A percentile compares a stretch with the other conserved stretches of the same genome.
phyloP scores from a whole-genome alignment of 306 rosid species.

The Elaeagnus macrophylla region DNA sequence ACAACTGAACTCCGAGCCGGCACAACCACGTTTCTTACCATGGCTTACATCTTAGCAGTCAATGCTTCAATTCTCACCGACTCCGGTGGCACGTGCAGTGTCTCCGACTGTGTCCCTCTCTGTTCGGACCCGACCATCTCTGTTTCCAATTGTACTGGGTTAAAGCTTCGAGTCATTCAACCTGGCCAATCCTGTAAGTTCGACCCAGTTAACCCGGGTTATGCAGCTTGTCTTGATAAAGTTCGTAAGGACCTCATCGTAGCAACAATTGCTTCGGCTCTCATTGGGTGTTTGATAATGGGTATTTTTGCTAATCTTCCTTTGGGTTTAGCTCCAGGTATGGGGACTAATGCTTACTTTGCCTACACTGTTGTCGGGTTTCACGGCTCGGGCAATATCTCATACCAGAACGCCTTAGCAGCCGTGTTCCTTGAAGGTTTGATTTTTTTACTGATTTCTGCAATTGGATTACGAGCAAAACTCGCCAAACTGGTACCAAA shows the following conservation, averaged over 20 bases:
- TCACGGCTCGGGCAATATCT: slow-evolving; percentile 83
- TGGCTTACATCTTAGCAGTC: slow-evolving; percentile 98
- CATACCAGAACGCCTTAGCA: slow-evolving; percentile 75
- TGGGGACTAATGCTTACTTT: slow-evolving; percentile 94
- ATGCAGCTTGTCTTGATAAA: slow-evolving; percentile 50
- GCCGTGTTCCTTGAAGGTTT: slow-evolving; percentile 83
- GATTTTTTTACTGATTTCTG: slow-evolving; percentile 51
- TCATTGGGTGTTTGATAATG: slow-evolving; percentile 85
- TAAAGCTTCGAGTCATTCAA: slow-evolving; percentile 31
- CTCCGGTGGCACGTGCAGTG: slow-evolving; percentile 86
- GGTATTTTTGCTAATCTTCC: slow-evolving; percentile 91
- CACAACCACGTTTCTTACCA: slow-evolving; percentile 92
- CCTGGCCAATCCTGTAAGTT: slow-evolving; percentile 63
- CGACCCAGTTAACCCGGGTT: slow-evolving; percentile 84
- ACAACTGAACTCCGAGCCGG: slow-evolving; percentile 98
- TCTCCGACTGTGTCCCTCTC: slow-evolving; percentile 72
- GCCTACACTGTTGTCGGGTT: slow-evolving; percentile 96
- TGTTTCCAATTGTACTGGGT: slow-evolving; percentile 33
- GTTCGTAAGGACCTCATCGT: slow-evolving; percentile 77
- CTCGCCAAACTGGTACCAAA: slow-evolving; percentile 78
- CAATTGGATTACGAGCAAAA: slow-evolving; percentile 65
- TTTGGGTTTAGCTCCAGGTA: slow-evolving; percentile 84
- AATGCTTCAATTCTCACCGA: slow-evolving; percentile 91
- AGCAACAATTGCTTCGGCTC: slow-evolving; percentile 74
- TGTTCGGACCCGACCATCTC: slow-evolving; percentile 59